Evolutionary conservation across 1,284 basidiomycete species (phyloP), one percentile per base, ranked within the genome.

Genomic region (Rhodotorula sp.): DNA sequence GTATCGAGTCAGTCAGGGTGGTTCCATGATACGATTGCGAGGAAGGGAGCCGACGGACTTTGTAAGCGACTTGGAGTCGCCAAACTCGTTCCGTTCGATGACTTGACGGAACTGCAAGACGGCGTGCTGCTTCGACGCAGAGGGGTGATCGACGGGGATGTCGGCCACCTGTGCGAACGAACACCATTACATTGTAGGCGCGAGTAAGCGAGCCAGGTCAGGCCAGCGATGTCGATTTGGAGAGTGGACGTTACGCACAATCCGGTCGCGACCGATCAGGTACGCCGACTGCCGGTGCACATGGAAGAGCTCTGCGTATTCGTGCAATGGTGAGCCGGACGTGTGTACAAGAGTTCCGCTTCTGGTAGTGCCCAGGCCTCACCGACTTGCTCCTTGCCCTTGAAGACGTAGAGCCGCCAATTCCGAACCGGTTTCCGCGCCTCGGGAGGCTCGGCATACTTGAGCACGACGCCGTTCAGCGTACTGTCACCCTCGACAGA

Each of bases 401-500:
- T 97, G 85, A 98, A 99, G 53, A 97, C 94, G 80, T 98, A 99
- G 72, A 99, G 79, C 78, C 96, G 85, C 96, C 96, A 99, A 30
- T 90, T 90, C 51, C 90, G 82, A 4, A 85, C 82, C 6, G 96
- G 95, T 79, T 95, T 96, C 74, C 95, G 84, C 33, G 96, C 96
- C 83, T 99, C 96, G 3, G 95, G 93, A 18, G 96, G 96, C 81
- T 99, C 96, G 77, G 98, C 95, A 80, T 99, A 99, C 81, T 99
- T 99, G 71, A 99, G 84, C 53, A 95, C 87, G 1, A 95, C 91
- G 67, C 89, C 93, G 55, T 74, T 57, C 33, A 77, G 70, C 1
- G 74, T 77, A 46, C 73, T 75, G 64, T 26, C 15, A 29, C 26
- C 12, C 10, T 44, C 7, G 17, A 24, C 15, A 33, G 17, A 24